Evolutionary conservation across 495 filamentous ascomycete genomes (phyloP), one percentile per base, ranked within the genome.

Genomic region (Neurospora sp.): DNA sequence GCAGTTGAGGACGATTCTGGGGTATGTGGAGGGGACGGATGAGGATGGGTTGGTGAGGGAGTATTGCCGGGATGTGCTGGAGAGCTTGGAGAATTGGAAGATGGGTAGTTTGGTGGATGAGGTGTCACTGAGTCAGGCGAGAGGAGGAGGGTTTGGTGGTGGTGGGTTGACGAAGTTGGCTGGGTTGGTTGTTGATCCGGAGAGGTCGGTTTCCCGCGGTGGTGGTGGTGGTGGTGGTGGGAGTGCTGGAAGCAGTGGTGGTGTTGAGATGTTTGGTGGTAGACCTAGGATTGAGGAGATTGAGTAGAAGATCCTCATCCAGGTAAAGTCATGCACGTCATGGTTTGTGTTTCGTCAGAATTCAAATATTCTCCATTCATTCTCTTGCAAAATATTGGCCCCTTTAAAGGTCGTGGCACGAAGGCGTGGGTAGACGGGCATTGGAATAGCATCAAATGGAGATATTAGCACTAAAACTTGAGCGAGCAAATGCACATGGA

Each of bases 21-120:
- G 80, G 44, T 93, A 92, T 80, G 88, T 94, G 22, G 85, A 86
- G 70, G 86, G 83, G 68, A 89, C 87, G 46, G 94, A 96, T 77
- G 86, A 83, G 40, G 94, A 97, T 80, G 87, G 85, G 10, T 83
- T 96, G 76, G 92, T 94, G 14, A 87, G 87, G 73, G 88, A 90
- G 69, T 92, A 96, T 84, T 87, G 92, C 31, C 84, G 83, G 31
- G 89, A 88, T 71, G 87, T 95, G 70, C 79, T 91, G 66, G 92
- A 94, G 81, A 91, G 88, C 66, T 74, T 96, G 74, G 88, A 92
- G 79, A 88, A 87, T 27, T 93, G 90, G 91, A 83, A 88, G 74
- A 83, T 92, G 81, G 88, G 81, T 31, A 75, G 80, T 40, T 74
- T 89, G 70, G 44, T 88, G 70, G 76, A 84, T 44, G 39, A 71